These are phyloP conservation scores for Dichotomopilus funicola DNA, from an alignment of 2,329 filamentous ascomycete species.

Conservation along the genomic window DNA sequence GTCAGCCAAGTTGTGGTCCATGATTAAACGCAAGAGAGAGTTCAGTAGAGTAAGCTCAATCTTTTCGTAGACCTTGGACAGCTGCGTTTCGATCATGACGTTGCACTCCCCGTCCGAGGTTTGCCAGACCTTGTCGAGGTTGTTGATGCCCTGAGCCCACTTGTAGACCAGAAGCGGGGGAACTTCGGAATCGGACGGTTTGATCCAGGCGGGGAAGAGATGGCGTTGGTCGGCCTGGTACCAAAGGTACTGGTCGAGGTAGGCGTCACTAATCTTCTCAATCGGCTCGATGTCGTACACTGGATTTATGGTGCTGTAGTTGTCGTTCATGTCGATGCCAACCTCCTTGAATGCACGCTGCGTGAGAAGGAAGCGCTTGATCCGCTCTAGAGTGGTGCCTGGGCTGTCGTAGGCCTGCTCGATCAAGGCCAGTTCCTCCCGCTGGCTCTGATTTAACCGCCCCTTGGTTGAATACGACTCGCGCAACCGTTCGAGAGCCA, in stretches of 20 bases:
- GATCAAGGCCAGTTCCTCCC: conserved; percentile 92
- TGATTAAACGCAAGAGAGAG: conserved; percentile 84
- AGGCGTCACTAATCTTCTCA: conserved; percentile 98
- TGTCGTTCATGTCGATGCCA: conserved; percentile 99
- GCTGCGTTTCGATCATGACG: conserved; percentile 94
- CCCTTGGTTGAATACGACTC: conserved; percentile 98
- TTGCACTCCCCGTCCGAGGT: conserved; percentile 92
- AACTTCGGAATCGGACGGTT: conserved; percentile 96
- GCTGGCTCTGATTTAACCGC: conserved; percentile 90
- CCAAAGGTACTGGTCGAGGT: conserved; percentile 97
- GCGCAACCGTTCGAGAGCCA: conserved; percentile 84
- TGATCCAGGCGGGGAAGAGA: conserved; percentile 97
- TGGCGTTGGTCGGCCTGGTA: conserved; percentile 97
- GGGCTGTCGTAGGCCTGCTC: conserved; percentile 98
- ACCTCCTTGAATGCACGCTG: conserved; percentile 99
- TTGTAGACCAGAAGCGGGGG: conserved; percentile 93
- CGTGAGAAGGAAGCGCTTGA: conserved; percentile 95
- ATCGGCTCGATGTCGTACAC: conserved; percentile 99
- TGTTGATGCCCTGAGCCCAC: conserved; percentile 99
- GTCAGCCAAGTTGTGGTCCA: conserved; percentile 98
- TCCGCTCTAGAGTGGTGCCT: conserved; percentile 88
- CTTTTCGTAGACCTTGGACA: conserved; percentile 99
- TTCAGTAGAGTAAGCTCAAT: conserved; percentile 95
- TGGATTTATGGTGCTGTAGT: conserved; percentile 97
- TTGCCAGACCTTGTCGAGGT: conserved; percentile 91